A percentile compares a stretch with the other conserved stretches of the same genome.
Conservation (phyloP, 1,139 yeast species). For the Sugiyamaella novakii region DNA sequence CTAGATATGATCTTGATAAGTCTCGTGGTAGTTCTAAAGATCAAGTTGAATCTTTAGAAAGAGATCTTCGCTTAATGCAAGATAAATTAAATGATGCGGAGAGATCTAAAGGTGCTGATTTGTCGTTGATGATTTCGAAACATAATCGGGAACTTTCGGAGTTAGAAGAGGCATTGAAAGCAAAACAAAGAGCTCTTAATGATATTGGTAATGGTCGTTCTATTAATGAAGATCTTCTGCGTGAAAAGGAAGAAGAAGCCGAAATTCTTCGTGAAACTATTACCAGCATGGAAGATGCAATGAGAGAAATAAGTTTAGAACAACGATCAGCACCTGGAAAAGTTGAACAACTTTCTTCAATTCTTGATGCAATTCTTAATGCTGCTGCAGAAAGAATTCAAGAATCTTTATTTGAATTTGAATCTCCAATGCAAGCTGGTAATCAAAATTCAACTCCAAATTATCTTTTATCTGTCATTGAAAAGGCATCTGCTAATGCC, state of each 20-base stretch:
- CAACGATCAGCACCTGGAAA: conserved; percentile 53
- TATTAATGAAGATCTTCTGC: conserved; percentile 47
- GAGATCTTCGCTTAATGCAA: conserved; percentile 65
- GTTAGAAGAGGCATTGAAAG: conserved; percentile 43
- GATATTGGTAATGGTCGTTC: conserved; percentile 34
- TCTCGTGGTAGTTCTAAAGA: conserved; percentile 65
- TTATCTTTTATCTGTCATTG: conserved; percentile 68
- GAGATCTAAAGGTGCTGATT: conserved; percentile 65
- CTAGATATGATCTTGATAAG: conserved; percentile 79
- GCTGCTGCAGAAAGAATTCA: conserved; percentile 75
- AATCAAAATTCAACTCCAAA: conserved; percentile 77
- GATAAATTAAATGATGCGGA: conserved; percentile 65
- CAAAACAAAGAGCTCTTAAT: conserved; percentile 43
- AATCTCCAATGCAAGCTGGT: conserved; percentile 82
- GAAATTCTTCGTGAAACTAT: conserved; percentile 75
- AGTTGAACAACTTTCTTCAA: conserved; percentile 54
- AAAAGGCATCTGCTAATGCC: conserved; percentile 68
- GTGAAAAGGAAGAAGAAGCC: conserved; percentile 74
- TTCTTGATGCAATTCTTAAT: conserved; percentile 72
- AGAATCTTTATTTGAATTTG: conserved; percentile 70
- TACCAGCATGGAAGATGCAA: conserved; percentile 63
- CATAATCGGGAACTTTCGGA: conserved; percentile 55
- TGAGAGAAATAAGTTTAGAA: conserved; percentile 51
- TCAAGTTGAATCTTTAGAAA: conserved; percentile 66
- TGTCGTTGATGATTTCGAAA: conserved; percentile 60